Percentiles rank a stretch among this genome's conserved stretches.
Conservation (phyloP, 441 rosid species). For the Gossypium gossypioides region DNA sequence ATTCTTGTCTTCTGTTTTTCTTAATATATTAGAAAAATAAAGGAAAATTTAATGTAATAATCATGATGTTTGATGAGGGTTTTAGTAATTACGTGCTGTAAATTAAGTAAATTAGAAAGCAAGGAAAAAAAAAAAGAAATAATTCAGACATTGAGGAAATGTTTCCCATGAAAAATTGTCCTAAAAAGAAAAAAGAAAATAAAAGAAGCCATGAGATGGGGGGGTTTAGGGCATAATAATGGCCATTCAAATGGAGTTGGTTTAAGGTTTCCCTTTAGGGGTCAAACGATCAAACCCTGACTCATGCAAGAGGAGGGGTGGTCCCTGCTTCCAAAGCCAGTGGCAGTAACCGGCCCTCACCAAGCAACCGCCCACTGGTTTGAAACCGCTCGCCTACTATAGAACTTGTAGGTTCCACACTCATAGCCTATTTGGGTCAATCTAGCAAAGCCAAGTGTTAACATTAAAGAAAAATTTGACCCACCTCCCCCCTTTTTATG, state of each 20-base stretch:
- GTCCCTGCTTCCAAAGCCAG: conserved; percentile 1
- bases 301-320: neutral
- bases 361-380: neutral
- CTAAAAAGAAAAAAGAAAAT: neutral
- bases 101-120: neutral
- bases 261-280: conserved; percentile 4
- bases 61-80: neutral
- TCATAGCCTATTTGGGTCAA: conserved; percentile 9
- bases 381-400: neutral
- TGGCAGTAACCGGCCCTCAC: neutral
- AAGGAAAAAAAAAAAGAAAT: neutral
- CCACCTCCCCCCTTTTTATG: neutral
- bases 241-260: neutral
- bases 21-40: neutral
- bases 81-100: neutral
- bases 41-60: neutral
- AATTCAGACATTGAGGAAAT: neutral
- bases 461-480: neutral
- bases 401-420: neutral
- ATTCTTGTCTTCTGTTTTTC: neutral
- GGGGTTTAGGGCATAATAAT: neutral
- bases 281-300: conserved; percentile 1
- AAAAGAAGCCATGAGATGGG: neutral
- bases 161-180: neutral
- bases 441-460: neutral